A percentile compares a stretch with the other conserved stretches of the same genome.
phyloP scores from a whole-genome alignment of 1,139 yeast species.

The Pichia norvegensis region DNA sequence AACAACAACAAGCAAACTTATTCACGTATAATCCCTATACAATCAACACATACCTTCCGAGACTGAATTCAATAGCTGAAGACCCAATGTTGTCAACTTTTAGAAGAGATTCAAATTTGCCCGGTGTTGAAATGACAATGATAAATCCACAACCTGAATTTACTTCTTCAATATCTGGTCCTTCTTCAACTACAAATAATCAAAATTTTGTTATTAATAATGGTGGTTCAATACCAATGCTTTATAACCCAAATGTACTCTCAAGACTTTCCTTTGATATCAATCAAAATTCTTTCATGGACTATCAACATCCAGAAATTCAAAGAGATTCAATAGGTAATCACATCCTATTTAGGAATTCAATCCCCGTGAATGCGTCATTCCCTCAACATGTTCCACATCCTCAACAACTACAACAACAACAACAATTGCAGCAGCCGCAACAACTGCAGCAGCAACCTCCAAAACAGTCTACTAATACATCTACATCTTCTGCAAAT shows the following conservation, averaged over 20 bases:
- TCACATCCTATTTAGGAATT: not conserved
- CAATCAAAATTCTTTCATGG: not conserved
- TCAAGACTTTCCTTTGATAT: conserved; percentile 23
- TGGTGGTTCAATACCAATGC: conserved; percentile 3
- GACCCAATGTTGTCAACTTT: conserved; percentile 19
- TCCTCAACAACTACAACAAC: not conserved
- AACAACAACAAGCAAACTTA: not conserved
- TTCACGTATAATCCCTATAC: not conserved
- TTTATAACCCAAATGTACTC: conserved; percentile 18
- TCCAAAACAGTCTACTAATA: too few species aligned
- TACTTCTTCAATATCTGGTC: not conserved
- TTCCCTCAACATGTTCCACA: not conserved
- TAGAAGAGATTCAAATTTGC: conserved; percentile 19
- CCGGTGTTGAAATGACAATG: conserved; percentile 7
- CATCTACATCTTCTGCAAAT: not conserved
- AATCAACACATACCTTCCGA: conserved; percentile 7
- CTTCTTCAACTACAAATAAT: not conserved
- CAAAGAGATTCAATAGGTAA: not conserved
- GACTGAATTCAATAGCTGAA: conserved; percentile 22
- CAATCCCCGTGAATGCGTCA: not conserved
- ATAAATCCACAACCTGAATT: conserved; percentile 9
- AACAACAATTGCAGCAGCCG: not conserved
- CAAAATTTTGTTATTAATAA: not conserved
- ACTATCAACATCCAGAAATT: conserved; percentile 1
- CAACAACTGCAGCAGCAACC: not conserved